These are phyloP conservation scores for Trichosporon inkin DNA, from an alignment of 1,284 basidiomycete genomes.

Conservation along the genomic window DNA sequence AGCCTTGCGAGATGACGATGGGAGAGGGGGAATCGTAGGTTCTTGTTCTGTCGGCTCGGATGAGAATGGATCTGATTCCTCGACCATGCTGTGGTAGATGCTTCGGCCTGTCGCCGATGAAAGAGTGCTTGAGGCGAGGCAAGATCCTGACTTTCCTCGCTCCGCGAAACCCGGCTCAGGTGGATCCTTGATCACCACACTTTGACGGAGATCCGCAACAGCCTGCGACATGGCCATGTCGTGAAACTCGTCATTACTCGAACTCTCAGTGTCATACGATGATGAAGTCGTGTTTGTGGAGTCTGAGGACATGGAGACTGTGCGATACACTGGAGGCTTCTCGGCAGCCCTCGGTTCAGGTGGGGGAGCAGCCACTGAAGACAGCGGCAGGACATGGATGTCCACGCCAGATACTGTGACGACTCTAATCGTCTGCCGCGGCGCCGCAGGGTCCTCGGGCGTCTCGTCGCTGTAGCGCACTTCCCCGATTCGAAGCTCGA, in stretches of 20 bases:
- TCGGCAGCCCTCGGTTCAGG: neutral
- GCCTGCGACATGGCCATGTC: conserved; percentile 53
- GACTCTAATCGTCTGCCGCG: conserved; percentile 24
- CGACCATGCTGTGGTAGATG: conserved; percentile 17
- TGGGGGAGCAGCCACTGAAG: neutral
- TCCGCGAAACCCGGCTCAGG: conserved; percentile 30
- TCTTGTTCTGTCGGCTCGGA: neutral
- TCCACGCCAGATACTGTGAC: conserved; percentile 29
- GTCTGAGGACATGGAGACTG: conserved; percentile 25
- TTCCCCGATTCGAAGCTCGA: conserved; percentile 43
- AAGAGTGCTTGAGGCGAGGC: conserved; percentile 17
- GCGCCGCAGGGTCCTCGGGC: conserved; percentile 9
- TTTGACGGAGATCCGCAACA: conserved; percentile 51
- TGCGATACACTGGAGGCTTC: neutral
- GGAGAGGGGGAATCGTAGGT: neutral
- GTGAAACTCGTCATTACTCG: conserved; percentile 29
- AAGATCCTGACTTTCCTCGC: conserved; percentile 34
- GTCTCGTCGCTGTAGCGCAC: conserved; percentile 46
- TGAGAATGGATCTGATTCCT: conserved; percentile 4
- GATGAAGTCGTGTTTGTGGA: neutral
- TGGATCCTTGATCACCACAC: conserved; percentile 14
- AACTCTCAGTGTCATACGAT: conserved; percentile 4
- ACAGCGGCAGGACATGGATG: conserved; percentile 29
- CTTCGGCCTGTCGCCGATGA: conserved; percentile 16
- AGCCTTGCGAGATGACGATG: neutral